These are phyloP conservation scores for Ustilago bromivora DNA, from an alignment of 1,284 basidiomycete species.

Conservation along the genomic window DNA sequence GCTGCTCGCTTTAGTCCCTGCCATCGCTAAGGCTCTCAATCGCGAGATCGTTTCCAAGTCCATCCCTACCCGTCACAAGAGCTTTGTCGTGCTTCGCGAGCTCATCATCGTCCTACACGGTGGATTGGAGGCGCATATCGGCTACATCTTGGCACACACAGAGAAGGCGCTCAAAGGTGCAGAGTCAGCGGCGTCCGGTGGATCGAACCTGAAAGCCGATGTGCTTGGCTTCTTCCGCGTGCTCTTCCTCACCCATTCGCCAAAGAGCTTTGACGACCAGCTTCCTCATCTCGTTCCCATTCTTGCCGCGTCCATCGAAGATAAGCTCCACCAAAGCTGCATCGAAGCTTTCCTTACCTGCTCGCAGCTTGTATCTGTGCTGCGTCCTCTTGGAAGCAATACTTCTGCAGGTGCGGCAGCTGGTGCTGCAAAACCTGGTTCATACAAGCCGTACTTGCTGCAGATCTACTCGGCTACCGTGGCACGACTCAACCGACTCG, in stretches of 20 bases:
- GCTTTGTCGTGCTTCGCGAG: constrained; percentile 82
- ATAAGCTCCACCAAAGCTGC: constrained; percentile 71
- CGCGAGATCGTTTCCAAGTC: constrained; percentile 88
- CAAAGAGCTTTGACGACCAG: constrained; percentile 76
- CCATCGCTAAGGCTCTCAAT: constrained; percentile 82
- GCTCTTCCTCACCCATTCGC: constrained; percentile 84
- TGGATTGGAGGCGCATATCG: constrained; percentile 80
- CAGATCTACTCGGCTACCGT: constrained; percentile 80
- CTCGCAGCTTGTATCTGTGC: constrained; percentile 71
- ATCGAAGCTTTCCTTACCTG: constrained; percentile 75
- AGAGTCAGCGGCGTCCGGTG: constrained; percentile 65
- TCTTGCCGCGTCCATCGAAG: constrained; percentile 78
- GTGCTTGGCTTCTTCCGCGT: constrained; percentile 83
- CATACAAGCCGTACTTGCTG: constrained; percentile 45
- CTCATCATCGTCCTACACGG: constrained; percentile 85
- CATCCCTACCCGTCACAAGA: constrained; percentile 83
- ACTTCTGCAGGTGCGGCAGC: constrained; percentile 11
- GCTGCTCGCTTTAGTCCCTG: constrained; percentile 77
- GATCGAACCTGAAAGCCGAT: constrained; percentile 73
- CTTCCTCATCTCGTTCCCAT: constrained; percentile 79
- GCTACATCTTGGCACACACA: constrained; percentile 72
- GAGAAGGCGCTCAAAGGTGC: constrained; percentile 69
- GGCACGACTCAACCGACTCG: constrained; percentile 79
- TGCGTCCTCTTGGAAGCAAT: constrained; percentile 63
- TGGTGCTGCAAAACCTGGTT: constrained; percentile 12